Percentiles rank a stretch among this genome's conserved stretches.
phyloP scores from a whole-genome alignment of 202 grass and related monocot genomes.

The Dendrocalamus latiflorus region DNA sequence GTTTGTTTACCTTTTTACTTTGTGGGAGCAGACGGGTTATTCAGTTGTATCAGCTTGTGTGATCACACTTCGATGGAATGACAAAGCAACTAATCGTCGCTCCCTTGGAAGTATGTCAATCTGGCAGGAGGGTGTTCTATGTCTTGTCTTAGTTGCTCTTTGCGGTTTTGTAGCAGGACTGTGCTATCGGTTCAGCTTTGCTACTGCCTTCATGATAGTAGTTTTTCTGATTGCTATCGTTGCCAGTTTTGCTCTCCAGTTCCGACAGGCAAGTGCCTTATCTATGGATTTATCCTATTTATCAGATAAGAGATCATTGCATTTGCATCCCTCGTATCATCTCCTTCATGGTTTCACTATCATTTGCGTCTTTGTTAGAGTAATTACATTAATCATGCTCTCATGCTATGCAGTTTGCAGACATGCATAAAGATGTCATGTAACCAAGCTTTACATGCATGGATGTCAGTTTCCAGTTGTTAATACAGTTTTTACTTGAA shows the following conservation, averaged over 20 bases:
- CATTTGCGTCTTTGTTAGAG: background rate
- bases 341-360: background rate
- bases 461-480: background rate
- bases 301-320: background rate
- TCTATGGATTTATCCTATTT: background rate
- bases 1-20: slow-evolving; percentile 1
- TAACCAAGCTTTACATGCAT: background rate
- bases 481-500: background rate
- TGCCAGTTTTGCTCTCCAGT: slow-evolving; percentile 56
- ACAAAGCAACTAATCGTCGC: slow-evolving; percentile 41
- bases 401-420: background rate
- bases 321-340: background rate
- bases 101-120: slow-evolving; percentile 52
- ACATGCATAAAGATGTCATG: background rate
- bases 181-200: slow-evolving; percentile 60
- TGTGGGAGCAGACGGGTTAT: slow-evolving; percentile 77
- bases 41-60: slow-evolving; percentile 98
- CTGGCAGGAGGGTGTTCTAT: slow-evolving; percentile 78
- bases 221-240: slow-evolving; percentile 58
- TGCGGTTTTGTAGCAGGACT: slow-evolving; percentile 71
- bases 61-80: slow-evolving; percentile 82
- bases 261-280: slow-evolving; percentile 60
- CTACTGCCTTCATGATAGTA: slow-evolving; percentile 40
- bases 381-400: background rate
- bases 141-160: no score